phyloP scores from a whole-genome alignment of 768 basidiomycete genomes.

The Termitomyces heimii region DNA sequence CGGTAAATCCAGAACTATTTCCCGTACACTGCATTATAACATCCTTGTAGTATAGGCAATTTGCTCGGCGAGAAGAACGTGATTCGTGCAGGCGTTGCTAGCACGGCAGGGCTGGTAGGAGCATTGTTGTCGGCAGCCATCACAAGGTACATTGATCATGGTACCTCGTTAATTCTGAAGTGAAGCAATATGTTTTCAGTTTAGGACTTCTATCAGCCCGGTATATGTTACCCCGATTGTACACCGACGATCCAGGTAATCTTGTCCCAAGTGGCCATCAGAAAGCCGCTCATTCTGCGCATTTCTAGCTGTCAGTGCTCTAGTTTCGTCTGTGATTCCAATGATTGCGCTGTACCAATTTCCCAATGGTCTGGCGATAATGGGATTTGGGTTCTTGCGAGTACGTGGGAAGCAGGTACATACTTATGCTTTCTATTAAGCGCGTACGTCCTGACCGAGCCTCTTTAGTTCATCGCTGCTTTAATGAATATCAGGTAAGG shows the following conservation, averaged over 20 bases:
- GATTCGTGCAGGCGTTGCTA: slow-evolving; percentile 4
- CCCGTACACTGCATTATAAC: not conserved
- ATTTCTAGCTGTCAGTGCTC: slow-evolving; percentile 39
- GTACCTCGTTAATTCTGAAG: not conserved
- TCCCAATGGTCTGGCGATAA: slow-evolving; percentile 65
- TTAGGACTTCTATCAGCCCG: not conserved
- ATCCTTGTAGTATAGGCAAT: slow-evolving; percentile 3
- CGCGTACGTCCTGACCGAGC: not conserved
- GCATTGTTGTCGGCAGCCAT: not conserved
- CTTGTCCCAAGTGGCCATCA: not conserved
- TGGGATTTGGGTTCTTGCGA: slow-evolving; percentile 72
- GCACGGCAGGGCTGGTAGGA: slow-evolving; percentile 55
- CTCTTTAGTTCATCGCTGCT: slow-evolving; percentile 56
- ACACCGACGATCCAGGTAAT: slow-evolving; percentile 61
- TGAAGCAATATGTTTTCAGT: not conserved
- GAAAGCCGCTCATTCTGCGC: not conserved
- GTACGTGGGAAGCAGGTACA: slow-evolving; percentile 71
- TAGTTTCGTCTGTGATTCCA: slow-evolving; percentile 66
- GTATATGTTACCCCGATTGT: slow-evolving; percentile 56
- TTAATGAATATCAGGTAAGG: slow-evolving; percentile 64
- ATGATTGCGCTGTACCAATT: slow-evolving; percentile 76
- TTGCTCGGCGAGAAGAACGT: slow-evolving; percentile 9
- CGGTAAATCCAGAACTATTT: slow-evolving; percentile 35
- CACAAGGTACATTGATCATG: not conserved
- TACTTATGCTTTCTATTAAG: not conserved